Evolutionary conservation across 441 rosid genomes (phyloP).

Genomic region (Euphorbia celastroides): DNA sequence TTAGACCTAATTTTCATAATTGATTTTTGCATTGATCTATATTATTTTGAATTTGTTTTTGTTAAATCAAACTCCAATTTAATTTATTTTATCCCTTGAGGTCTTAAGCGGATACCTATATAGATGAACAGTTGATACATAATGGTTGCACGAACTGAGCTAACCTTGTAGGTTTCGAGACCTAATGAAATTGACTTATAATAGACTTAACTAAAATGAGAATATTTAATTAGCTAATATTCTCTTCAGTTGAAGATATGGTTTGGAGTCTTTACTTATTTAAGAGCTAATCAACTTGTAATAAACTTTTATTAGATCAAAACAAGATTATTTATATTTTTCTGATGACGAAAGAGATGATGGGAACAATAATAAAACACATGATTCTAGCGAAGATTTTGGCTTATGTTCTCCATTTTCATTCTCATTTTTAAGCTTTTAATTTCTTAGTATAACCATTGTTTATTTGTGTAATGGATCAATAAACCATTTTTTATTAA

Average conservation of each 20-base stretch:
- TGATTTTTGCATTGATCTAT: no score
- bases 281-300: conserved; percentile 11
- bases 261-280: conserved; percentile 22
- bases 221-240: conserved; percentile 21
- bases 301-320: conserved; percentile 22
- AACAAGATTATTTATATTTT: not conserved
- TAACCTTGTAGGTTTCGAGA: not conserved
- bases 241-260: conserved; percentile 22
- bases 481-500: conserved; percentile 4
- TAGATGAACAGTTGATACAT: no score
- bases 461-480: conserved; percentile 32
- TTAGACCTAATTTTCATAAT: no score
- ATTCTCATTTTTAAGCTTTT: not conserved
- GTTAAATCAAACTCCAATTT: no score
- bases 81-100: no score
- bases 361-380: conserved; percentile 25
- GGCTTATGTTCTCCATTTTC: conserved; percentile 44
- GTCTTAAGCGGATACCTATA: no score
- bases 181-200: conserved; percentile 19
- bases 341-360: conserved; percentile 22
- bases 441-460: not conserved
- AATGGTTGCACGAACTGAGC: no score
- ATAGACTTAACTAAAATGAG: conserved; percentile 3
- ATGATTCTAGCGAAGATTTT: conserved; percentile 39
- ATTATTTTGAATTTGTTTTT: no score